Conservation (phyloP, 2,329 filamentous ascomycete species). For the Colletotrichum kahawae region DNA sequence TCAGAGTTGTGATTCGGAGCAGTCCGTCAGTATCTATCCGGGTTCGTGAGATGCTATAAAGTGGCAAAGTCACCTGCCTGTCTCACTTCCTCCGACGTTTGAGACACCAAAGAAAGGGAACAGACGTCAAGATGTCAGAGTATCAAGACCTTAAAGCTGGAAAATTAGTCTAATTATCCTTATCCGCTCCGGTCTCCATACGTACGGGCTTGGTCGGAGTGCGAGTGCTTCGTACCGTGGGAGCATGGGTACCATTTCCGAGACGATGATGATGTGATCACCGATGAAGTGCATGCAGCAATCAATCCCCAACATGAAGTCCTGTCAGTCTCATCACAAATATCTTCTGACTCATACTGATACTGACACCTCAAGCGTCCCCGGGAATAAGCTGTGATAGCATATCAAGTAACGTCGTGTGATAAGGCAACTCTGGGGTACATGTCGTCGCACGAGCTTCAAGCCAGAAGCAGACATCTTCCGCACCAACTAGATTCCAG, state of each 20-base stretch:
- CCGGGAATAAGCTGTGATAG: neutral
- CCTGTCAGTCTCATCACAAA: neutral
- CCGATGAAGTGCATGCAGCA: neutral
- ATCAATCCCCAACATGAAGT: neutral
- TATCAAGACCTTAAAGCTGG: neutral
- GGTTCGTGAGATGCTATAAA: neutral
- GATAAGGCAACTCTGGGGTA: neutral
- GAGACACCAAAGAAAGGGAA: neutral
- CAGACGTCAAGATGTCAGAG: neutral
- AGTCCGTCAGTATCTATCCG: neutral
- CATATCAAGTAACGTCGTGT: neutral
- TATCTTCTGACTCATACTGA: neutral
- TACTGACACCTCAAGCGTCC: neutral
- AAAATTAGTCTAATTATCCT: neutral
- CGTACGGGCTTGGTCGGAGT: neutral
- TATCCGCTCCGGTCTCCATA: neutral
- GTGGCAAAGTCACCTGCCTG: neutral
- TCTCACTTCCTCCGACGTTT: neutral
- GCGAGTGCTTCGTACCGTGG: neutral
- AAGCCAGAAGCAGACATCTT: neutral
- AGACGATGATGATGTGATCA: neutral
- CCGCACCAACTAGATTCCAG: neutral
- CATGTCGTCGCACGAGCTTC: neutral
- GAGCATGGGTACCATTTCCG: neutral
- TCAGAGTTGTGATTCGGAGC: neutral